Evolutionary conservation across 2,329 filamentous ascomycete species (phyloP), one percentile per base, ranked within the genome.

Genomic region (Lachnum nothofagi): DNA sequence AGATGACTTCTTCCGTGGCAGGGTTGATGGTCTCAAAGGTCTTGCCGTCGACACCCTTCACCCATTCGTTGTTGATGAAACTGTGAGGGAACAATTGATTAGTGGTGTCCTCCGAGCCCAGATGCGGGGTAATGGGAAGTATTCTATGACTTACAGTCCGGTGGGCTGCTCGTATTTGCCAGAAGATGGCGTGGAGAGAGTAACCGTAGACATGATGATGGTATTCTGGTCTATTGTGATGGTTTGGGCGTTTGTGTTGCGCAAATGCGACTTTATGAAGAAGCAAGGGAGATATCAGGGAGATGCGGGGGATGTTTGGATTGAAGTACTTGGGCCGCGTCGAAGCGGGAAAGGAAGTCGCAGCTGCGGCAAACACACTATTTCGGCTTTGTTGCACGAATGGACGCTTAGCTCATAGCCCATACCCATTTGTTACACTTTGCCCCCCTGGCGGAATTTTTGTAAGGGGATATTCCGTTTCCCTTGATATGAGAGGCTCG

Each of bases 11-110:
- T 71, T 95, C 91, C 58, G 81, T 88, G 57, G 85, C 65, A 52
- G 90, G 90, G 79, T 95, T 95, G 77, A 93, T 85, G 69, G 90
- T 86, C 72, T 95, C 89, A 66, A 95, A 93, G 60, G 85, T 90
- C 79, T 88, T 85, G 74, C 90, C 90, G 62, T 95, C 88, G 56
- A 86, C 83, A 67, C 82, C 78, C 70, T 86, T 82, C 57, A 94
- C 81, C 73, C 85, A 96, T 72, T 96, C 86, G 70, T 91, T 91
- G 80, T 93, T 91, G 79, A 95, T 93, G 79, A 88, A 67, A 35
- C 64, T 67, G 37, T 42, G 17, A 16, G 39, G n/a, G 20, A 34
- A n/a, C 7, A 16, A 19, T 34, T 51, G 25, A 53, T 44, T 46
- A 24, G 19, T 35, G 35, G 25, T 10, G 22, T 14, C 7, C 17